phyloP scores from a whole-genome alignment of 768 basidiomycete genomes.

The Boletus sp. region DNA sequence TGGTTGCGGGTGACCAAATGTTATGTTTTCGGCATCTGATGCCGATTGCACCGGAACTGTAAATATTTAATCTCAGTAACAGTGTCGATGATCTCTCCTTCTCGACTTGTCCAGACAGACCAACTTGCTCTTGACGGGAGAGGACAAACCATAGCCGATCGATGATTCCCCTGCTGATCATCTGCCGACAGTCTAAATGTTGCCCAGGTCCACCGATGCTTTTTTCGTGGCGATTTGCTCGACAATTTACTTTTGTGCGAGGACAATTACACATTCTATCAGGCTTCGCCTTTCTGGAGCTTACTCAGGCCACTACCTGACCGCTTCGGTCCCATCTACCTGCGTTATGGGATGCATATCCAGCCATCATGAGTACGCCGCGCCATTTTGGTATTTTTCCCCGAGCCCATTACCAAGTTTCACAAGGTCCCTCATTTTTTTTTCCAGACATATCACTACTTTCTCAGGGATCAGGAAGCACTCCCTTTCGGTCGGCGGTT shows the following conservation, averaged over 20 bases:
- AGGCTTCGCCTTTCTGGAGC: neutral
- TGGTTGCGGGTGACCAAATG: neutral
- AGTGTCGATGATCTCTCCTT: neutral
- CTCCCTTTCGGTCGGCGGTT: constrained; percentile 24
- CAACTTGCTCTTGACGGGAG: constrained; percentile 17
- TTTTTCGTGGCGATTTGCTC: constrained; percentile 6
- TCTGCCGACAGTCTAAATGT: neutral
- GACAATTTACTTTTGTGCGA: constrained; percentile 6
- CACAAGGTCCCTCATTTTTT: constrained; percentile 14
- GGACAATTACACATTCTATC: constrained; percentile 6
- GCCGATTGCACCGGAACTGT: constrained; percentile 18
- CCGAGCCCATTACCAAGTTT: constrained; percentile 25
- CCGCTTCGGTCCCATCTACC: neutral
- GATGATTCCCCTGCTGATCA: neutral
- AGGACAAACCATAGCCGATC: neutral
- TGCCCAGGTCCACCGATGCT: neutral
- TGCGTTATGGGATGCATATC: neutral
- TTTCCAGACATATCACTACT: constrained; percentile 29
- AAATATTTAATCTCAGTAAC: constrained; percentile 17
- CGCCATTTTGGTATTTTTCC: constrained; percentile 21
- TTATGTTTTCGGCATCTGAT: constrained; percentile 19
- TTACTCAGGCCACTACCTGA: neutral
- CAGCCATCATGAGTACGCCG: constrained; percentile 1
- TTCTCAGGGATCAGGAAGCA: constrained; percentile 21
- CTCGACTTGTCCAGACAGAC: neutral